A percentile compares a stretch with the other conserved stretches of the same genome.
Conservation (phyloP, 768 basidiomycete species). For the Brasilioporus rufonigricans region DNA sequence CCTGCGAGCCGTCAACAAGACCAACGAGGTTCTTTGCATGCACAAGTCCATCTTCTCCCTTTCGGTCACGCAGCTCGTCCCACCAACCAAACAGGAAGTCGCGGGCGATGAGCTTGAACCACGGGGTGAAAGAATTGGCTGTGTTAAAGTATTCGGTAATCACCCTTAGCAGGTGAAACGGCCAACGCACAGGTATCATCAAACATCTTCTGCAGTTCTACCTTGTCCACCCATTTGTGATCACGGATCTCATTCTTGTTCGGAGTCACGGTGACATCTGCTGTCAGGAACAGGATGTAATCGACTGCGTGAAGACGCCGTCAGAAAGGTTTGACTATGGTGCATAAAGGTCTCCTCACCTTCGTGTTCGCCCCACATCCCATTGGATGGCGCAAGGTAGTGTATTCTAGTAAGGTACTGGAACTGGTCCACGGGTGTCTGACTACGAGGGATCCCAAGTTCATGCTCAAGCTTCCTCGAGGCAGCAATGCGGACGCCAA, state of each 20-base stretch:
- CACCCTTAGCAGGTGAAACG: background rate
- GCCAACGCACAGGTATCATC: conserved; percentile 58
- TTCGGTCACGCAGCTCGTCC: conserved; percentile 79
- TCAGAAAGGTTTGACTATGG: conserved; percentile 2
- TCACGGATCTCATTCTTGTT: conserved; percentile 93
- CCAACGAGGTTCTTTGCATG: conserved; percentile 49
- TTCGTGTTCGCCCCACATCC: conserved; percentile 98
- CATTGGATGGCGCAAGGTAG: conserved; percentile 91
- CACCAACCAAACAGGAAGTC: conserved; percentile 99
- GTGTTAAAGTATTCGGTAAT: background rate
- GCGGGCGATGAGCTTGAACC: conserved; percentile 98
- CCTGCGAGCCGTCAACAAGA: conserved; percentile 68
- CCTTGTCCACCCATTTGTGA: conserved; percentile 87
- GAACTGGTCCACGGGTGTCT: conserved; percentile 82
- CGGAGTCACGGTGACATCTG: conserved; percentile 76
- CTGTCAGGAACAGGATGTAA: conserved; percentile 94
- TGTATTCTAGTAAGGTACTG: conserved; percentile 96
- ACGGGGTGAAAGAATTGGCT: conserved; percentile 94
- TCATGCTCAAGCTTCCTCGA: conserved; percentile 96
- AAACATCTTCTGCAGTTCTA: conserved; percentile 91
- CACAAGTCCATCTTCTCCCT: conserved; percentile 53
- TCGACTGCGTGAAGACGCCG: conserved; percentile 62
- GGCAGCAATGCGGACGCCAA: conserved; percentile 87
- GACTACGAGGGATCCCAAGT: conserved; percentile 79
- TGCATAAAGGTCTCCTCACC: conserved; percentile 44